These are phyloP conservation scores for Blumeria graminis DNA, from an alignment of 2,329 filamentous ascomycete genomes.

Conservation along the genomic window DNA sequence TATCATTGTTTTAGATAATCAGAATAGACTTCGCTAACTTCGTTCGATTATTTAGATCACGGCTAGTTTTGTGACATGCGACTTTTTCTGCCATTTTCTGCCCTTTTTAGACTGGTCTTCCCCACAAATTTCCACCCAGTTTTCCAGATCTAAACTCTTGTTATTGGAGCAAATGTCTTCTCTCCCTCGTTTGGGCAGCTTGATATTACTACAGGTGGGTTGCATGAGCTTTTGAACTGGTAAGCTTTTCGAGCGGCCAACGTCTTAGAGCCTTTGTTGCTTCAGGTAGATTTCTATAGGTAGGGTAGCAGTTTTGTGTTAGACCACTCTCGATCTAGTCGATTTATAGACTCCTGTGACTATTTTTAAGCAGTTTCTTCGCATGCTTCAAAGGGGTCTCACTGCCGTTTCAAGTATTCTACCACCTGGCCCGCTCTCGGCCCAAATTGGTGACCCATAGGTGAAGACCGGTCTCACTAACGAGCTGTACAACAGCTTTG, in stretches of 20 bases:
- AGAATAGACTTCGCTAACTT: too few relatives aligned
- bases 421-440: neutral
- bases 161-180: neutral
- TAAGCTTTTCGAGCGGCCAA: neutral
- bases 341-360: neutral
- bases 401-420: neutral
- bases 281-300: neutral
- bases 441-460: neutral
- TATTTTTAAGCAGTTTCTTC: neutral
- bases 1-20: too few relatives aligned
- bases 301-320: neutral
- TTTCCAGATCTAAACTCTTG: neutral
- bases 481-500: neutral
- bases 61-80: too few relatives aligned
- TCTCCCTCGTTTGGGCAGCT: neutral
- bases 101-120: neutral
- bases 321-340: neutral
- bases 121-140: neutral
- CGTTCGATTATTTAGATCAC: too few relatives aligned
- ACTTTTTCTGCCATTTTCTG: neutral
- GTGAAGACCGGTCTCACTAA: neutral
- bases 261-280: neutral
- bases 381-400: neutral
- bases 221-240: neutral
- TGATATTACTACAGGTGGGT: neutral